Evolutionary conservation across 805 yeast species (phyloP), one percentile per base, ranked within the genome.

Genomic region (Yarrowia yakushimensis): DNA sequence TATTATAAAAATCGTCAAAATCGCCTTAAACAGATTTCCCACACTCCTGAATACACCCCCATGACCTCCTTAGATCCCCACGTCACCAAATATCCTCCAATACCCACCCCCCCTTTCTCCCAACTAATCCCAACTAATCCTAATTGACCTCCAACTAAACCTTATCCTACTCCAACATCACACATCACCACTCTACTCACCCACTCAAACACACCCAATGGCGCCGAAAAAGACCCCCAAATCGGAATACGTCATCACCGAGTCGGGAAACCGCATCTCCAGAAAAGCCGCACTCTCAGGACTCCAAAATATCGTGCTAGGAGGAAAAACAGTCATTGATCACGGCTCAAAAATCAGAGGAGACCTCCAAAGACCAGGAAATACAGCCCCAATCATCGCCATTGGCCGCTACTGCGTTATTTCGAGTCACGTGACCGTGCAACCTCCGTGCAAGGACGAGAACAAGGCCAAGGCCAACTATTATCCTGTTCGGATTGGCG

Each of bases 401-500:
- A 66, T 77, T 34, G 80, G 79, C 18, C 64, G 74, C 43, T 72
- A 73, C 65, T 70, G 71, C 15, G 60, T 70, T 7, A 45, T 77
- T 7, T 69, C 66, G 20, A 59, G 60, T 2, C 64, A 65, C 20
- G 42, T 31, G 30, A 25, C 23, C 0, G 28, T 43, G 1, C 27
- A 42, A n/a, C 42, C 54, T 4, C 62, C 54, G 0, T 60, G 33
- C 62, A 60, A 23, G 50, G 22, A 63, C 48, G 31, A 62, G 50
- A 18, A 63, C 48, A 28, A 62, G 60, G 30, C 69, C 66, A 52
- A 33, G 17, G 59, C 23, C 12, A 31, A 36, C 59, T 34, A 52
- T 33, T 73, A 72, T 57, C 79, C 79, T 0, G 60, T 74, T 34
- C 67, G 71, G 37, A 69, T 78, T 15, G 80, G 80, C 22, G 69